Evolutionary conservation across 495 filamentous ascomycete species (phyloP), one percentile per base, ranked within the genome.

Genomic region (Daldinia vernicosa): DNA sequence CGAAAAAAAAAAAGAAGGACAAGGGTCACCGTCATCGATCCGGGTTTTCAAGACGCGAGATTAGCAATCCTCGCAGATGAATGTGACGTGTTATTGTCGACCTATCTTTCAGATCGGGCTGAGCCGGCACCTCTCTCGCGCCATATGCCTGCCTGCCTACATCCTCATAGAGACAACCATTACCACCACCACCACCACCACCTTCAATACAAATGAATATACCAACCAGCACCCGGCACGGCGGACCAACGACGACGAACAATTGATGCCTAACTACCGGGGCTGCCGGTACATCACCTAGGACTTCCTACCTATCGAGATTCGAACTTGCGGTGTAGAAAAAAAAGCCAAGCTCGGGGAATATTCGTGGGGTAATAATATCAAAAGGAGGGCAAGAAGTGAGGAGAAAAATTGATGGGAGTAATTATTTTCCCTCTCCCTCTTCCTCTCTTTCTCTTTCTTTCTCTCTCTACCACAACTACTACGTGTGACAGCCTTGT

Each of bases 231-330:
- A 30, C 50, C 50, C 50, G 5, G 45, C 19, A 11, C 28, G 54
- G n/a, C 64, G 33, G 47, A 28, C 68, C 56, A 66, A 62, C 68
- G 47, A 62, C 54, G 69, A 43, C 12, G 55, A 67, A 43, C n/a
- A 67, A 67, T 72, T 72, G 69, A 50, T 72, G 69, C 69, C 69
- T 63, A 72, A 72, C 69, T 52, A 67, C 64, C 69, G 69, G 69
- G 26, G 47, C 64, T 72, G 64, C 69, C 69, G 69, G 58, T 35
- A 66, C 51, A 57, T 55, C 27, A 30, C 50, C 50, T 53, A 53
- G 50, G 50, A 30, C 50, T 24, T 28, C 24, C 37, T 37, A 51
- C 35, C 26, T 37, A 65, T 67, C 59, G 69, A 61, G 63, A 71
- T 71, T 53, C 63, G 62, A 71, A 71, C 52, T 71, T 71, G 69